Evolutionary conservation across 73 alveolate genomes (phyloP).

Genomic region (Stentor roeselii): DNA sequence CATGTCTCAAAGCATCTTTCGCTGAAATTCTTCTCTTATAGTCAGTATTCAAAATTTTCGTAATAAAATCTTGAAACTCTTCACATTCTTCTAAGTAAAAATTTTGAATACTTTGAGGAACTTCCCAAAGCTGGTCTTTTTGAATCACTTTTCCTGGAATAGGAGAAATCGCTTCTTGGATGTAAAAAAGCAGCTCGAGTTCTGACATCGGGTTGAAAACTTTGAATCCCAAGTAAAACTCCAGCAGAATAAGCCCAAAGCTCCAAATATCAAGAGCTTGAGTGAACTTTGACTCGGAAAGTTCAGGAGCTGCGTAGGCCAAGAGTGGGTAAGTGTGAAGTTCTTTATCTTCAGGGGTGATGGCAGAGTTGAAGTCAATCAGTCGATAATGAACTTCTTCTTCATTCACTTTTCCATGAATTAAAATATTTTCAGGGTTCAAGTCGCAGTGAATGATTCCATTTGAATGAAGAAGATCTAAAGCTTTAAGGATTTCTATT

Average conservation of each 20-base stretch:
- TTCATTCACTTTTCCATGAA: neutral
- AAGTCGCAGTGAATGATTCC: neutral
- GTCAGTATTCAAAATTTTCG: neutral
- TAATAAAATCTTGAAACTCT: neutral
- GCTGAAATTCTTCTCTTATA: neutral
- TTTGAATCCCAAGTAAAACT: neutral
- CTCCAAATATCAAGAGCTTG: conserved; percentile 18
- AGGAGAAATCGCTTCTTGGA: neutral
- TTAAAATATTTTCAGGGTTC: conserved; percentile 1
- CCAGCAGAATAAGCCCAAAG: conserved; percentile 26
- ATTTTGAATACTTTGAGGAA: neutral
- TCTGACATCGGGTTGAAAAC: neutral
- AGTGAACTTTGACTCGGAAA: neutral
- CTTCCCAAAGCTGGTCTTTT: neutral
- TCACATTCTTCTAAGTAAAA: neutral
- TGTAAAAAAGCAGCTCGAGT: neutral
- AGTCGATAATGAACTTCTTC: neutral
- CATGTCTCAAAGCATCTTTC: neutral
- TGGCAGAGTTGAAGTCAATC: neutral
- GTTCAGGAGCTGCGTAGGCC: conserved; percentile 21
- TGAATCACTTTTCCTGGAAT: neutral
- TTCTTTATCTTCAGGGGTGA: neutral
- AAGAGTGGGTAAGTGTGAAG: neutral
- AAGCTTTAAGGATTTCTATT: neutral
- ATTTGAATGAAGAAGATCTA: neutral